Conservation (phyloP, 306 rosid genomes). For the Vigna reflexopilosa region DNA sequence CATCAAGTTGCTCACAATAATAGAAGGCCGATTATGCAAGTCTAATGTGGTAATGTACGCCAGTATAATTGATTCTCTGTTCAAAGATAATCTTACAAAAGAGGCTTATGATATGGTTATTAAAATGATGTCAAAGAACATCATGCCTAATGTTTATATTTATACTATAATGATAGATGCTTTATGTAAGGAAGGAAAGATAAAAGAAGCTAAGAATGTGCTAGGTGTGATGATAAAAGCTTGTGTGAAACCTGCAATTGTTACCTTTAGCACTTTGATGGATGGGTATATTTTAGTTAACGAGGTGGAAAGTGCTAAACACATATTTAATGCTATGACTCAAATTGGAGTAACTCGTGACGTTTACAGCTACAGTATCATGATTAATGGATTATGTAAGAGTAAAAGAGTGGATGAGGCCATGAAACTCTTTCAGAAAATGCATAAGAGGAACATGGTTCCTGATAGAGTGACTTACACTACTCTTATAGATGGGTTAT, state of each 20-base stretch:
- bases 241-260: not conserved
- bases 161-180: not conserved
- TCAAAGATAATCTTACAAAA: not conserved
- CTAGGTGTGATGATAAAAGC: conserved; percentile 23
- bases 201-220: not conserved
- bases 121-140: not conserved
- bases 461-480: too few species aligned
- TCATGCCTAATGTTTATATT: not conserved
- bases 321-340: not conserved
- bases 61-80: not conserved
- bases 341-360: not conserved
- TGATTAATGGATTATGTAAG: not conserved
- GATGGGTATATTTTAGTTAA: not conserved
- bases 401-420: too few species aligned
- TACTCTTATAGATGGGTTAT: too few species aligned
- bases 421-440: too few species aligned
- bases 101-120: not conserved
- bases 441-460: too few species aligned
- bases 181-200: not conserved
- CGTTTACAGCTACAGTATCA: not conserved
- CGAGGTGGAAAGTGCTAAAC: not conserved
- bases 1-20: not conserved
- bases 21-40: not conserved
- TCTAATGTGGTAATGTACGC: not conserved
- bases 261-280: conserved; percentile 2